Base-by-base conservation (phyloP, 2,329 filamentous ascomycete species). In the Cryphonectria parasitica region DNA sequence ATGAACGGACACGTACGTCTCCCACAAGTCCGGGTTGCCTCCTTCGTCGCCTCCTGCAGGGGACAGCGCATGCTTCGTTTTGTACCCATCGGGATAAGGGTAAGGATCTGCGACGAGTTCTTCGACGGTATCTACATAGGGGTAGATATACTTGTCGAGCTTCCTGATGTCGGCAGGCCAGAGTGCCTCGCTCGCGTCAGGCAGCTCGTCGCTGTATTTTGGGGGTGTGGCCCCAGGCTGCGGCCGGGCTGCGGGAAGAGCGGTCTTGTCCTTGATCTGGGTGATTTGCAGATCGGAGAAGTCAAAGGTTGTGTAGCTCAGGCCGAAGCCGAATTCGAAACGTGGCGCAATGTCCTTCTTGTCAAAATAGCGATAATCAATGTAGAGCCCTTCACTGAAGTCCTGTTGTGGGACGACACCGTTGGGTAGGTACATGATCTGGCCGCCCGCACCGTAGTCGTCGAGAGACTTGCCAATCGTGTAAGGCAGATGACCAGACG, bases 291-390 rank as follows among this genome's bases (percentile, higher is more conserved):
- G 75, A 43, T 87, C 85, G 15, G 83, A 84, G 69, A 93, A 86
- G 17, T 87, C 82, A 78, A 95, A 97, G 0, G 82, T 86, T 0
- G 93, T 94, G 82, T 96, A 97, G 67, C 90, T 93, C 1, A 98
- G 86, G 0, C 95, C 95, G 72, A 90, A 95, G 0, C 95, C 95
- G 75, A 98, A 98, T 63, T 93, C 92, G 77, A 91, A 98, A 0
- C 92, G 91, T 0, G 95, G 95, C 6, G 85, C 84, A 71, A 96
- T 90, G 69, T 86, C 84, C 68, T 91, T 80, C 77, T 91, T 92
- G 83, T 97, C 94, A 75, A 98, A 95, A 79, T 95, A 88, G 17
- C 94, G 90, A 81, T 98, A 97, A 82, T 98, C 95, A 74, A 97
- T 90, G 77, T 95, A 95, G 0, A 97, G 82, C 0, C 93, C 93